Evolutionary conservation across 73 alveolate genomes (phyloP), one percentile per base, ranked within the genome.

Genomic region (Paramecium bursaria): DNA sequence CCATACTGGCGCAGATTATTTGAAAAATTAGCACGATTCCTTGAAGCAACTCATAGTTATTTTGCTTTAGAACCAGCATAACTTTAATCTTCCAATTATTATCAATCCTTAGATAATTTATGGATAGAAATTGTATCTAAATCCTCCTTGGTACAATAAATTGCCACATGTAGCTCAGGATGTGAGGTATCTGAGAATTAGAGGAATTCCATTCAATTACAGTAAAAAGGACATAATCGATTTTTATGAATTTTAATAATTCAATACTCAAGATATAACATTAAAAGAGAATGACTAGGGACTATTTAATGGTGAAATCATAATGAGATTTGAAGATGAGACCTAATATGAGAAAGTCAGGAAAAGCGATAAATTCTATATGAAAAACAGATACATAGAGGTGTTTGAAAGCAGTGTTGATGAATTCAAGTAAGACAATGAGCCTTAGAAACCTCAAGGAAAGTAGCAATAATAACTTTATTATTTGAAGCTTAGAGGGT

Each of bases 401-500:
- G 44, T 67, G 44, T 42, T 67, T 5, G 44, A 67, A 21, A 35
- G 46, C 19, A 35, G 13, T 42, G 33, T 67, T 39, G 82, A 67
- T 39, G 82, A 67, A 29, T 67, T 15, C 44, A n/a, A n/a, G n/a
- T n/a, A n/a, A n/a, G n/a, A n/a, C n/a, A n/a, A n/a, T n/a, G n/a
- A n/a, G n/a, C n/a, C n/a, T n/a, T n/a, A n/a, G n/a, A n/a, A n/a
- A n/a, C n/a, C n/a, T n/a, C n/a, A n/a, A n/a, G n/a, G 10, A 51
- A 51, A 13, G 1, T 15, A 67, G 82, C 60, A 67, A 47, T 67
- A 17, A 26, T 67, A 0, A n/a, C n/a, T n/a, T n/a, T n/a, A n/a
- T n/a, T n/a, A n/a, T n/a, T n/a, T n/a, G n/a, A 67, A 67, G 23
- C 44, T 67, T 19, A 67, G 82, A 67, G 82, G 82, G 14, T 21